phyloP scores from a whole-genome alignment of 2,329 filamentous ascomycete genomes.

The Cercospora zeina region DNA sequence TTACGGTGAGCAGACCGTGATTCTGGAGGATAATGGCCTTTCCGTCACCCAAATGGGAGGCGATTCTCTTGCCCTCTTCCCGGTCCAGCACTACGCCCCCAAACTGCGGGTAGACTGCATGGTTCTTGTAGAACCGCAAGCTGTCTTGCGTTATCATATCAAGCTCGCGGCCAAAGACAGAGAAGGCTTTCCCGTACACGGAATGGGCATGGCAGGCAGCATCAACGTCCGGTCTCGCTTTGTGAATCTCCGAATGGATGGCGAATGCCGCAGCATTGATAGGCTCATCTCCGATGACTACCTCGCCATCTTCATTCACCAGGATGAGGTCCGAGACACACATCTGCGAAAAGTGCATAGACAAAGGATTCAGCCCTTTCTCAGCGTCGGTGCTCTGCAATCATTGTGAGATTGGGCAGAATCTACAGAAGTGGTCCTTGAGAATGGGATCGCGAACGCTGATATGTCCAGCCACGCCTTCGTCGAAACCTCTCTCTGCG shows the following conservation, averaged over 20 bases:
- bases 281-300: slow-evolving; percentile 50
- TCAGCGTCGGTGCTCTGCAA: neutral
- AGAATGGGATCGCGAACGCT: slow-evolving; percentile 44
- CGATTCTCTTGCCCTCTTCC: slow-evolving; percentile 49
- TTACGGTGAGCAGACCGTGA: slow-evolving; percentile 49
- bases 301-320: slow-evolving; percentile 47
- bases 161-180: slow-evolving; percentile 49
- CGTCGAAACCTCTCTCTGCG: slow-evolving; percentile 44
- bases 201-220: slow-evolving; percentile 47
- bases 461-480: slow-evolving; percentile 45
- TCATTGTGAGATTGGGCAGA: neutral
- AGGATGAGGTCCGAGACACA: slow-evolving; percentile 49
- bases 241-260: slow-evolving; percentile 48
- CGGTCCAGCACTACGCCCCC: slow-evolving; percentile 49
- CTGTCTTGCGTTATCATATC: slow-evolving; percentile 54
- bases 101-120: slow-evolving; percentile 49
- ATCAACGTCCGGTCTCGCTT: slow-evolving; percentile 47
- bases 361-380: slow-evolving; percentile 46
- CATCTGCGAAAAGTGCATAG: slow-evolving; percentile 48
- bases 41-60: slow-evolving; percentile 42
- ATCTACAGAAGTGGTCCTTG: slow-evolving; percentile 40
- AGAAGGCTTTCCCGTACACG: slow-evolving; percentile 51
- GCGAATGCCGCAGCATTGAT: slow-evolving; percentile 48
- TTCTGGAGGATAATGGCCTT: slow-evolving; percentile 47
- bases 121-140: slow-evolving; percentile 46